A percentile compares a stretch with the other conserved stretches of the same genome.
Conservation (phyloP, 768 basidiomycete species). For the Leccinum subgranulosum region DNA sequence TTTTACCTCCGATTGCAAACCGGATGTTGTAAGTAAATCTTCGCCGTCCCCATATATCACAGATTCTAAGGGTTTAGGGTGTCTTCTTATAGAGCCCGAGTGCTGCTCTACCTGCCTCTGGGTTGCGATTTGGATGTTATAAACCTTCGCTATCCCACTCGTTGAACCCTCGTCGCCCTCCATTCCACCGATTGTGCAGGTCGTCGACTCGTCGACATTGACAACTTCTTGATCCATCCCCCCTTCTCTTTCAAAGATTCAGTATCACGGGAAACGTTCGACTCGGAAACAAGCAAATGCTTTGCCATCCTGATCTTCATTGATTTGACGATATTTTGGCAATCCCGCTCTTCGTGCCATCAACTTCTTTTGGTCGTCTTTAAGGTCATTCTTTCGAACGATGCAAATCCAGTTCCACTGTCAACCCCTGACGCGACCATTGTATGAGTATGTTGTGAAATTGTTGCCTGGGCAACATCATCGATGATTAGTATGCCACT, state of each 20-base stretch:
- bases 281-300: slow-evolving; percentile 75
- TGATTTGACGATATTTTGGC: too few species aligned
- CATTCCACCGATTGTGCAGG: background rate
- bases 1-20: background rate
- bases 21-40: background rate
- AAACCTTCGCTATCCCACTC: background rate
- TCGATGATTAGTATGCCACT: too few species aligned
- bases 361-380: too few species aligned
- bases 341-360: too few species aligned
- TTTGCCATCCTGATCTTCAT: slow-evolving; percentile 84
- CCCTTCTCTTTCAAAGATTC: background rate
- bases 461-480: too few species aligned
- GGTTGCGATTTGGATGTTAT: background rate
- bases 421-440: too few species aligned
- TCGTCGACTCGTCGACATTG: background rate
- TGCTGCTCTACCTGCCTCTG: background rate
- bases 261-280: slow-evolving; percentile 2
- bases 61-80: background rate
- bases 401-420: too few species aligned
- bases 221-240: background rate
- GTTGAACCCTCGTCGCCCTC: background rate
- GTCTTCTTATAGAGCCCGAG: background rate
- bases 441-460: too few species aligned
- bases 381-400: too few species aligned
- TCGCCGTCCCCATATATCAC: background rate